phyloP scores from a whole-genome alignment of 768 basidiomycete species.

The Auricularia heimuer region DNA sequence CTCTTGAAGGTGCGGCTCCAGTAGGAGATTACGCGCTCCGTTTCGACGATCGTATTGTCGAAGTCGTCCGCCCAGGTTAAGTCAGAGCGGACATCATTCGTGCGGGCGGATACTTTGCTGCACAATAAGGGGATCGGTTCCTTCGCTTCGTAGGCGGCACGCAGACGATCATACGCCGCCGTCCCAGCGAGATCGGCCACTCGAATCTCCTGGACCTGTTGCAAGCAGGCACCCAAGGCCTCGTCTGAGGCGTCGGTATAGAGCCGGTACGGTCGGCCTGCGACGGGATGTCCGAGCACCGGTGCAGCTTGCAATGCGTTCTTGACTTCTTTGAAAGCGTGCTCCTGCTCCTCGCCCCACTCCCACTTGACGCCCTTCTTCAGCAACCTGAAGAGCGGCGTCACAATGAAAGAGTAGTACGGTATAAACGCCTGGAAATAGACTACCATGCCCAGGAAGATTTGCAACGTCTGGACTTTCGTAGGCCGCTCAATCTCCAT shows the following conservation, averaged over 20 bases:
- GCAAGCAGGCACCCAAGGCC: conserved; percentile 23
- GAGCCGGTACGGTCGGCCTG: conserved; percentile 23
- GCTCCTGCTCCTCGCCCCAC: conserved; percentile 17
- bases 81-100: conserved; percentile 19
- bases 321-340: conserved; percentile 23
- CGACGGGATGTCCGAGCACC: conserved; percentile 21
- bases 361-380: conserved; percentile 18
- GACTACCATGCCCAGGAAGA: conserved; percentile 29
- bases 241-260: conserved; percentile 6
- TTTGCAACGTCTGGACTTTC: conserved; percentile 21
- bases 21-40: conserved; percentile 11
- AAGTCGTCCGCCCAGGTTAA: conserved; percentile 14
- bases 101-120: conserved; percentile 11
- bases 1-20: conserved; percentile 11
- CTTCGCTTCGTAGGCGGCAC: conserved; percentile 4
- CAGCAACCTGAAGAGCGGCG: conserved; percentile 25
- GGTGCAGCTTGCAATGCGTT: conserved; percentile 22
- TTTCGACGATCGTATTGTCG: conserved; percentile 6
- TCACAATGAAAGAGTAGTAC: conserved; percentile 23
- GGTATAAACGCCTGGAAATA: conserved; percentile 29
- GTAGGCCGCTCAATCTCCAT: conserved; percentile 16
- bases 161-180: conserved; percentile 12
- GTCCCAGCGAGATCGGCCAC: conserved; percentile 15
- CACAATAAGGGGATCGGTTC: conserved; percentile 3
- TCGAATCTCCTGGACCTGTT: conserved; percentile 17